A percentile compares a stretch with the other conserved stretches of the same genome.
phyloP scores from a whole-genome alignment of 371 early-diverging fungal species.

The Funneliformis caledonium region DNA sequence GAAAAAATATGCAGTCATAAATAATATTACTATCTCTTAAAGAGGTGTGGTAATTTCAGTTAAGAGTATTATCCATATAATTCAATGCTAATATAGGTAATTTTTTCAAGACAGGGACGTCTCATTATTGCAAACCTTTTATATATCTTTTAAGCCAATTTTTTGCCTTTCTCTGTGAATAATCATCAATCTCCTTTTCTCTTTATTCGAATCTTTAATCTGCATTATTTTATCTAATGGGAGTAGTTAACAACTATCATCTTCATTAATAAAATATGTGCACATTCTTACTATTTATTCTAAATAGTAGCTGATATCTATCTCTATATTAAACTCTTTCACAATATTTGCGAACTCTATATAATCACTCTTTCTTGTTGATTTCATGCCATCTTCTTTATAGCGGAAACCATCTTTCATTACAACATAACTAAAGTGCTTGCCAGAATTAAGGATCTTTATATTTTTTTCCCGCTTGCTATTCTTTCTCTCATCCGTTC shows the following conservation, averaged over 20 bases:
- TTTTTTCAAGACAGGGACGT: too few species aligned
- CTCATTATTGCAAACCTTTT: background rate
- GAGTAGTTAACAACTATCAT: background rate
- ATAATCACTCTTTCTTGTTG: background rate
- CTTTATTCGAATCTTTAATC: background rate
- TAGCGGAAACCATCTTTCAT: background rate
- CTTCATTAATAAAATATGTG: constrained; percentile 1
- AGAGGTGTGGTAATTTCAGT: too few species aligned
- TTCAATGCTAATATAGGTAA: too few species aligned
- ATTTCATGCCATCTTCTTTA: too few species aligned
- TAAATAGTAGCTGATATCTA: too few species aligned
- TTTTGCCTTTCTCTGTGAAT: background rate
- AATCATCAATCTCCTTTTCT: constrained; percentile 12
- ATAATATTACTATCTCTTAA: too few species aligned
- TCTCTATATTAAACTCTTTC: too few species aligned
- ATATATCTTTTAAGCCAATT: constrained; percentile 8
- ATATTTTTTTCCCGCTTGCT: background rate
- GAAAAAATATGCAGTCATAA: too few species aligned
- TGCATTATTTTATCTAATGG: too few species aligned
- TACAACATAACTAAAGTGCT: constrained; percentile 9
- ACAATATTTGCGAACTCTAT: constrained; percentile 10
- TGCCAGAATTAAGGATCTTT: background rate
- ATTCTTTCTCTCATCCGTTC: background rate
- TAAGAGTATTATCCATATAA: too few species aligned
- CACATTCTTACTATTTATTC: too few species aligned